phyloP scores from a whole-genome alignment of 768 basidiomycete species.

The Suillus occidentalis region DNA sequence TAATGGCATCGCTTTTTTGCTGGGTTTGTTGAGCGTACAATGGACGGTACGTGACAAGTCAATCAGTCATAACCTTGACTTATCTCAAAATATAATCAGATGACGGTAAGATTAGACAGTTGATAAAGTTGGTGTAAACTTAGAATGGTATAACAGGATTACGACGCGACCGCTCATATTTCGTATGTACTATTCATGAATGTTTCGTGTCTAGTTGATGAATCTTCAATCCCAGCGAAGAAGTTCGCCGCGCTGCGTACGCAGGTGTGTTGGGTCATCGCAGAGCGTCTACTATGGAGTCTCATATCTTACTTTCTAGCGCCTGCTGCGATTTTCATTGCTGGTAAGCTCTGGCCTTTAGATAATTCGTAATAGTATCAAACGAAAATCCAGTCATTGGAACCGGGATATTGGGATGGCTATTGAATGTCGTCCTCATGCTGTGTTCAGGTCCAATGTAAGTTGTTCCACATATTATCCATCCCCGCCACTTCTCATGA shows the following conservation, averaged over 20 bases:
- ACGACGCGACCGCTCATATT: conserved; percentile 81
- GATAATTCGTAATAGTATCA: neutral
- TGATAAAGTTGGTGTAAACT: neutral
- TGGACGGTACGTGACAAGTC: conserved; percentile 63
- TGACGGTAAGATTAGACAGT: conserved; percentile 45
- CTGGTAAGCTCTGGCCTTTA: conserved; percentile 29
- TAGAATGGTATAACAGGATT: conserved; percentile 50
- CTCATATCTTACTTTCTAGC: conserved; percentile 27
- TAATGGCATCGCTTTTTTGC: conserved; percentile 77
- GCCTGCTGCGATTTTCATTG: conserved; percentile 62
- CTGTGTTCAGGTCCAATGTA: conserved; percentile 79
- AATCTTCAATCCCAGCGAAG: conserved; percentile 49
- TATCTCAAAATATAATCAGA: conserved; percentile 33
- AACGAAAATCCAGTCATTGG: conserved; percentile 53
- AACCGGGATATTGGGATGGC: conserved; percentile 78
- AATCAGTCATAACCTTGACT: neutral
- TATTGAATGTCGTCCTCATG: conserved; percentile 85
- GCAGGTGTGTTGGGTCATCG: conserved; percentile 49
- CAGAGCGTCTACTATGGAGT: conserved; percentile 13
- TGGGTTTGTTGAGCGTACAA: conserved; percentile 84
- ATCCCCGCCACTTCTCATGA: neutral
- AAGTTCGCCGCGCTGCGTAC: conserved; percentile 77
- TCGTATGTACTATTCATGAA: conserved; percentile 48
- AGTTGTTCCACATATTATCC: conserved; percentile 24
- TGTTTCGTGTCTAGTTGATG: neutral